Percentiles rank a stretch among this genome's conserved stretches.
These are phyloP conservation scores for Pseudozyma sp. DNA, from an alignment of 1,284 basidiomycete species.

Conservation along the genomic window DNA sequence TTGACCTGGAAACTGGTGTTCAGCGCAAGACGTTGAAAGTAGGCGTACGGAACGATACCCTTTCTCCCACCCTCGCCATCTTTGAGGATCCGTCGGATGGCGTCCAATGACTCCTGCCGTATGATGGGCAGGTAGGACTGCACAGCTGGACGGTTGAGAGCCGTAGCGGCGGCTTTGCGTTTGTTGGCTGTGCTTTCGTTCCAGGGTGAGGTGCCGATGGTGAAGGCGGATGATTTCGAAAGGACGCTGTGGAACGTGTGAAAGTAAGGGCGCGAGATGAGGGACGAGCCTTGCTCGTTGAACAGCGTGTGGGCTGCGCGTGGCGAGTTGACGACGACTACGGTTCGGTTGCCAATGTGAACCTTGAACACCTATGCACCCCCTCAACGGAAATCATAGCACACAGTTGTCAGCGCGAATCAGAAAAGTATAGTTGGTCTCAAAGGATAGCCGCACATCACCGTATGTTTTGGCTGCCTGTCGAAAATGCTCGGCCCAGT, in stretches of 20 bases:
- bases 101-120: background rate
- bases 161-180: slow-evolving; percentile 3
- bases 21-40: slow-evolving; percentile 4
- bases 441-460: slow-evolving; percentile 3
- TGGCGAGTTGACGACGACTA: slow-evolving; percentile 5
- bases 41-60: background rate
- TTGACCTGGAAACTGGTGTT: slow-evolving; percentile 7
- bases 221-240: slow-evolving; percentile 1
- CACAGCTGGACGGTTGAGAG: slow-evolving; percentile 1
- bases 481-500: slow-evolving; percentile 4
- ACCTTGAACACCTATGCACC: slow-evolving; percentile 1
- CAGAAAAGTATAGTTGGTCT: background rate
- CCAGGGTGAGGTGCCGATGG: slow-evolving; percentile 4
- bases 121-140: slow-evolving; percentile 6
- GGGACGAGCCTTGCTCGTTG: slow-evolving; percentile 5
- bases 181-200: slow-evolving; percentile 4
- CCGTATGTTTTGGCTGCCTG: slow-evolving; percentile 3
- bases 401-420: background rate
- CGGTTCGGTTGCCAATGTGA: slow-evolving; percentile 2
- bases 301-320: slow-evolving; percentile 1
- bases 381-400: background rate
- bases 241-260: slow-evolving; percentile 2
- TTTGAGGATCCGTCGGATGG: slow-evolving; percentile 2
- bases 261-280: slow-evolving; percentile 2
- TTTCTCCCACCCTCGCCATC: background rate